Conservation (phyloP, 306 rosid species). For the Senna tora region DNA sequence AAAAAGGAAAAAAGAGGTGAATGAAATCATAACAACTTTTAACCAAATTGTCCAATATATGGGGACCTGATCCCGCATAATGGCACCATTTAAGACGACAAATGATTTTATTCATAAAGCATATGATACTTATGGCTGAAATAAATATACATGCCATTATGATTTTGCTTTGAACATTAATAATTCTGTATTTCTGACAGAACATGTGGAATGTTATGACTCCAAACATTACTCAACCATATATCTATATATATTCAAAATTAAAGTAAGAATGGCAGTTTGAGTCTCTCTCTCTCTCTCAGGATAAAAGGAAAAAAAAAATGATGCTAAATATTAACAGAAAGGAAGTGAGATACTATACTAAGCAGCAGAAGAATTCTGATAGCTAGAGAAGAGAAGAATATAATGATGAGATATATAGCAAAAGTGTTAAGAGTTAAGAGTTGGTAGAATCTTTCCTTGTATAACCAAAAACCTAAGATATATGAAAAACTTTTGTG, state of each 20-base stretch:
- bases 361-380: conserved; percentile 22
- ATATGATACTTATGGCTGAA: not conserved
- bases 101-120: conserved; percentile 25
- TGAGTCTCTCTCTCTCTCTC: too few relatives aligned
- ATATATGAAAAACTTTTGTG: conserved; percentile 20
- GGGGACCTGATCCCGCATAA: not conserved
- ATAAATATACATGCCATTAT: not conserved
- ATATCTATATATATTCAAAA: too few relatives aligned
- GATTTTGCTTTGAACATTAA: too few relatives aligned
- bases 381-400: conserved; percentile 15
- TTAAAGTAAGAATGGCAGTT: too few relatives aligned
- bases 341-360: conserved; percentile 35
- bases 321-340: not conserved
- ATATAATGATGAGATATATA: conserved; percentile 28
- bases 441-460: conserved; percentile 41
- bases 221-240: too few relatives aligned
- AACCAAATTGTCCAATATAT: not conserved
- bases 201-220: conserved; percentile 7
- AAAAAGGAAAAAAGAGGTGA: not conserved
- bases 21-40: not conserved
- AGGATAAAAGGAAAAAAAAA: not conserved
- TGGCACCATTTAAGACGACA: not conserved
- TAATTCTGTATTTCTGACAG: not conserved
- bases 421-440: conserved; percentile 14
- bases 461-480: conserved; percentile 25